Conservation (phyloP, 148 eudicot species). For the Talinum fruticosum region DNA sequence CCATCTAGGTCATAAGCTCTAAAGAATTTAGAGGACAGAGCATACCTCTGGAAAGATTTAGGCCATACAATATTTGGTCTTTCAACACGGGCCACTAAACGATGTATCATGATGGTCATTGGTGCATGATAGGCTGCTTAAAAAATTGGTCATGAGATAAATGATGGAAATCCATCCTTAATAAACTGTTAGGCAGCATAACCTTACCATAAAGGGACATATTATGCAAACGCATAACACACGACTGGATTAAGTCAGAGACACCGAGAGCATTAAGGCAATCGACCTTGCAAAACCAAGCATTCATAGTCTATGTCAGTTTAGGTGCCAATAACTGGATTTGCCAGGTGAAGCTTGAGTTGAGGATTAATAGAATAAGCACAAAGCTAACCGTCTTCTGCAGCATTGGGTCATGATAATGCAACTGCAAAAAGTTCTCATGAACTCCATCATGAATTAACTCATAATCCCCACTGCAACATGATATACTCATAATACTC, state of each 20-base stretch:
- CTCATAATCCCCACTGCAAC: conserved; percentile 81
- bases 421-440: conserved; percentile 78
- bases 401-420: conserved; percentile 89
- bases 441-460: conserved; percentile 80
- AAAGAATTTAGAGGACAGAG: background rate
- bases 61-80: conserved; percentile 92
- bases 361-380: conserved; percentile 7
- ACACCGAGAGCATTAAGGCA: conserved; percentile 69
- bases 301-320: conserved; percentile 5
- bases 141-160: conserved; percentile 17
- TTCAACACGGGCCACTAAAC: conserved; percentile 71
- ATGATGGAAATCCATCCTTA: conserved; percentile 6
- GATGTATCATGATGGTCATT: conserved; percentile 54
- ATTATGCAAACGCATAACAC: conserved; percentile 72
- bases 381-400: conserved; percentile 72
- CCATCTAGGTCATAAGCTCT: background rate
- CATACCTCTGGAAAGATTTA: conserved; percentile 87
- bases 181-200: conserved; percentile 1
- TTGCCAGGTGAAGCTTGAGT: background rate
- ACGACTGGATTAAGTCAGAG: conserved; percentile 73
- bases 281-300: conserved; percentile 51
- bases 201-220: conserved; percentile 79
- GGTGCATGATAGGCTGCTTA: conserved; percentile 74
- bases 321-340: background rate
- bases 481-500: conserved; percentile 8